Base-by-base conservation (phyloP, 257 asterid species). In the Striga asiatica region DNA sequence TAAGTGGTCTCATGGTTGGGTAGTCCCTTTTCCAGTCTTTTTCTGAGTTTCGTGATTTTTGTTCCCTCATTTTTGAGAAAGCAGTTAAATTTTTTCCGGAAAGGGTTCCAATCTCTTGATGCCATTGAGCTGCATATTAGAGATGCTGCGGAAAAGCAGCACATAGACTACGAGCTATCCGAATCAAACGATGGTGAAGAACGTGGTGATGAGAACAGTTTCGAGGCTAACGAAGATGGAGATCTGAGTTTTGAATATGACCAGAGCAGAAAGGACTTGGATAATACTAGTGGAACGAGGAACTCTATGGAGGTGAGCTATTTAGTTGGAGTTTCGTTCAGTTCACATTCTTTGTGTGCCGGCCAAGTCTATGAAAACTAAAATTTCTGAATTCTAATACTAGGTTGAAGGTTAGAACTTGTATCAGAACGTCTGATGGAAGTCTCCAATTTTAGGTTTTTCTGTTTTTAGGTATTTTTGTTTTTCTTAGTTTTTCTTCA, bases 41-140 rank as follows among this genome's bases (percentile, higher is more conserved):
- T 51, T 24, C 43, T 50, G 21, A 42, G 68, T 61, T 68, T 68
- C 34, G 25, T 58, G 49, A 50, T 53, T 67, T 29, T 50, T 69
- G 23, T 19, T 50, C 22, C 56, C 52, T 46, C 27, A 17, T 65
- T 57, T 52, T 45, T 60, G 74, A 73, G 47, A 74, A 24, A 74
- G 31, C 88, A 89, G 97, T 66, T 85, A 52, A 77, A 76, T 66
- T 89, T 89, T 68, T 89, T 89, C 66, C 94, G 91, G 51, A 86
- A 68, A 74, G 97, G 94, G 67, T 81, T 85, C 22, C 84, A 81
- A 60, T 79, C 88, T 67, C 94, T 89, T 16, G 96, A 83, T 79
- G 81, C 88, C 48, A 86, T 83, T 35, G 96, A 89, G 62, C 88
- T 92, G 53, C 86, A 73, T 59, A 74, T 89, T 54, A 78, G 71